Conservation (phyloP, 108 stramenopile species). For the Nitzschia sp. region DNA sequence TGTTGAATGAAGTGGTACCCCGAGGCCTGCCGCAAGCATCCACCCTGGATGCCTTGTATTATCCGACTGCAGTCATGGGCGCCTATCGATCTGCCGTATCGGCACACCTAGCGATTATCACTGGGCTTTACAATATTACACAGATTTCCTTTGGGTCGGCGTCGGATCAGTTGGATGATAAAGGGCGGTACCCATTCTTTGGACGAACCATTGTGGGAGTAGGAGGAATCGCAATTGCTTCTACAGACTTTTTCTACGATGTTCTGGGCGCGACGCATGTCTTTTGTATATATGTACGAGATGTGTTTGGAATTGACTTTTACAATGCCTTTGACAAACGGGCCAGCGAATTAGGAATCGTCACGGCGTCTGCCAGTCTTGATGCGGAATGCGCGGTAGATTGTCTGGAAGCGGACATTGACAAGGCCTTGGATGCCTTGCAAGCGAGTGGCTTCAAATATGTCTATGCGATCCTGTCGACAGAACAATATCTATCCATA, state of each 20-base stretch:
- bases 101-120: slow-evolving; percentile 42
- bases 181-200: slow-evolving; percentile 45
- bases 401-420: background rate
- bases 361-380: slow-evolving; percentile 34
- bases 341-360: slow-evolving; percentile 10
- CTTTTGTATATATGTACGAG: slow-evolving; percentile 42
- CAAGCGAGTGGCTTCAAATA: background rate
- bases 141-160: slow-evolving; percentile 45
- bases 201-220: slow-evolving; percentile 47
- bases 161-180: slow-evolving; percentile 32
- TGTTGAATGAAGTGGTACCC: too few relatives aligned
- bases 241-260: slow-evolving; percentile 18
- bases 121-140: slow-evolving; percentile 49
- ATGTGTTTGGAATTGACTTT: slow-evolving; percentile 51
- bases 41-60: too few relatives aligned
- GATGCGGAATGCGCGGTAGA: background rate
- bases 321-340: slow-evolving; percentile 29
- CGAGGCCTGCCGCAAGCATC: too few relatives aligned
- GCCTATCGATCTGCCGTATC: slow-evolving; percentile 42
- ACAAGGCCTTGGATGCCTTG: background rate
- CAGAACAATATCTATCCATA: background rate
- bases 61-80: slow-evolving; percentile 56
- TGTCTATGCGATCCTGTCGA: background rate
- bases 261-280: slow-evolving; percentile 24
- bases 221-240: slow-evolving; percentile 26